Evolutionary conservation across 2,329 filamentous ascomycete species (phyloP).

Genomic region (Diplocarpon mali): DNA sequence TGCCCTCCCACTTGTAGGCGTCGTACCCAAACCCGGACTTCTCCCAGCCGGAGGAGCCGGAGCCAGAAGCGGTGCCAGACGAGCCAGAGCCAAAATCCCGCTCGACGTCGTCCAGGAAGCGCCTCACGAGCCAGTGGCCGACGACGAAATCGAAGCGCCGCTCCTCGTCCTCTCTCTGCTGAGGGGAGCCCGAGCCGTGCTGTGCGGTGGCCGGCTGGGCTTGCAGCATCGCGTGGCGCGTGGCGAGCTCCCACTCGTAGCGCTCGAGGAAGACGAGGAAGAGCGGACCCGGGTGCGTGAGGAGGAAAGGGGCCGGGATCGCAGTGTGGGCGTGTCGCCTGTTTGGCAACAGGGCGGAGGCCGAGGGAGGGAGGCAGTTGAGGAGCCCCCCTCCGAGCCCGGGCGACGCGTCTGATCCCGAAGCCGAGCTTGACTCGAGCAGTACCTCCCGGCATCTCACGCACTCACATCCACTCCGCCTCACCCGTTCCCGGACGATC

Average conservation of each 20-base stretch:
- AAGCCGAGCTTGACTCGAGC: conserved; percentile 1
- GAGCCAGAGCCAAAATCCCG: background rate
- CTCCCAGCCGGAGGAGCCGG: background rate
- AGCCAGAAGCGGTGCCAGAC: too few species aligned
- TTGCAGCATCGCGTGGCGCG: conserved; percentile 8
- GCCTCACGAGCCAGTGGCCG: conserved; percentile 10
- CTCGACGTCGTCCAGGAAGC: conserved; percentile 10
- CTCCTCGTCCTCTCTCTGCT: background rate
- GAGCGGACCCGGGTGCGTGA: conserved; percentile 12
- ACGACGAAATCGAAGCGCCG: conserved; percentile 12
- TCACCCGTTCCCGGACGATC: conserved; percentile 7
- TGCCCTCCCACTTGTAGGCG: background rate
- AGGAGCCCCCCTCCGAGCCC: background rate
- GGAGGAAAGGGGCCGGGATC: background rate
- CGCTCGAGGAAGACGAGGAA: conserved; percentile 16
- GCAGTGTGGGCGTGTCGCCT: background rate
- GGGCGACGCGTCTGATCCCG: background rate
- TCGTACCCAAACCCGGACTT: background rate
- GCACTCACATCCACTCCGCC: conserved; percentile 6
- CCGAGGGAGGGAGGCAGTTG: background rate
- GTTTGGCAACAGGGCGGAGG: background rate
- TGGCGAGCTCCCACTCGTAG: conserved; percentile 13
- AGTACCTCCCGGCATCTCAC: conserved; percentile 1
- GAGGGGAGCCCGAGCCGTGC: background rate
- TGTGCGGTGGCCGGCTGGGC: background rate